A percentile compares a stretch with the other conserved stretches of the same genome.
Evolutionary conservation across 768 basidiomycete species (phyloP).

Genomic region (Favolaschia claudopus): DNA sequence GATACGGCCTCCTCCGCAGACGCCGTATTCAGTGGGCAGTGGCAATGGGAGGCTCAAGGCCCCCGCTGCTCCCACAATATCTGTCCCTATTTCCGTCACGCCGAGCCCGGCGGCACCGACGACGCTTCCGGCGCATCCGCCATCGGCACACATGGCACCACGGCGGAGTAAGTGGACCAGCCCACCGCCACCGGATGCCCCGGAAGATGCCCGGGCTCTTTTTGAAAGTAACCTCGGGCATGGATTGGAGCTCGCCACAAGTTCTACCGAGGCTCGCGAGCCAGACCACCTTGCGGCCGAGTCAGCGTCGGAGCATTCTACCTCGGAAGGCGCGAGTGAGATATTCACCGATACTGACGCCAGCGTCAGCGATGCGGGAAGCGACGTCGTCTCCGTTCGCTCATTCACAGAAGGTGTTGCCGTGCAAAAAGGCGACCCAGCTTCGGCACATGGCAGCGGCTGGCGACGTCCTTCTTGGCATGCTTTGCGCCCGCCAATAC

Average conservation of each 20-base stretch:
- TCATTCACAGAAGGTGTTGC: conserved; percentile 65
- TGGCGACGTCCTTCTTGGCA: conserved; percentile 60
- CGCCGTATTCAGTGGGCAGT: conserved; percentile 72
- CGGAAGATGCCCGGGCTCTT: conserved; percentile 66
- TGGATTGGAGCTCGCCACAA: conserved; percentile 73
- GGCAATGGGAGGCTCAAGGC: conserved; percentile 63
- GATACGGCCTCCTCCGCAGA: conserved; percentile 68
- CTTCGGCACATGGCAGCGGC: conserved; percentile 5
- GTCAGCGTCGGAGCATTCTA: conserved; percentile 44
- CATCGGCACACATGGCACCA: conserved; percentile 77
- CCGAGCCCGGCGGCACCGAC: conserved; percentile 35
- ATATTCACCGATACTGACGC: conserved; percentile 73
- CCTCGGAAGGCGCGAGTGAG: conserved; percentile 68
- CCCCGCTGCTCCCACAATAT: conserved; percentile 48
- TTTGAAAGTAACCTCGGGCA: conserved; percentile 75
- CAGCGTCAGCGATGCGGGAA: conserved; percentile 67
- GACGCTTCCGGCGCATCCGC: conserved; percentile 54
- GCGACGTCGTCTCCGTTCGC: conserved; percentile 73
- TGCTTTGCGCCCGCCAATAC: conserved; percentile 33
- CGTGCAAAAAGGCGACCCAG: conserved; percentile 29
- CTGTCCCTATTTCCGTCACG: conserved; percentile 58
- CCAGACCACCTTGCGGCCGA: conserved; percentile 25
- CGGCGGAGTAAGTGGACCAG: conserved; percentile 85
- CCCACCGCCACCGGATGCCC: conserved; percentile 81
- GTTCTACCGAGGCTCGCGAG: conserved; percentile 67